Evolutionary conservation across 768 basidiomycete species (phyloP).

Genomic region (Dictyophora rubrovolvata): DNA sequence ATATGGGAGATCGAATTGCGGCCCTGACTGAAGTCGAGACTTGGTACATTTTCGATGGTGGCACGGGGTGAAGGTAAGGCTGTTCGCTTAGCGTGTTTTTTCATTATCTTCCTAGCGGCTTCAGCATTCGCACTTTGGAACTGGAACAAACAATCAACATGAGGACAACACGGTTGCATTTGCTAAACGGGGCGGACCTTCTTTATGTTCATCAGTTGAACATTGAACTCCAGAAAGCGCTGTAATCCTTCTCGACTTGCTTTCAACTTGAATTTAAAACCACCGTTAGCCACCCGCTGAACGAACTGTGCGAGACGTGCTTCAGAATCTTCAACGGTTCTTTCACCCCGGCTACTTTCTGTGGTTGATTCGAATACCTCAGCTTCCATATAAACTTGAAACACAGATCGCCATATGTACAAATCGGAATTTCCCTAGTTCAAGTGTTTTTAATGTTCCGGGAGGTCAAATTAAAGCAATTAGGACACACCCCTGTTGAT

Average conservation of each 20-base stretch:
- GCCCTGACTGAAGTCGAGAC: slow-evolving; percentile 8
- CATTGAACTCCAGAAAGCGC: slow-evolving; percentile 65
- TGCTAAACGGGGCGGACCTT: slow-evolving; percentile 35
- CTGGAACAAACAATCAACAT: slow-evolving; percentile 24
- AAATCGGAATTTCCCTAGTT: slow-evolving; percentile 42
- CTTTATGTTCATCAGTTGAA: slow-evolving; percentile 71
- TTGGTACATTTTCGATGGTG: slow-evolving; percentile 3
- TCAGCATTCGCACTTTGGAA: slow-evolving; percentile 80
- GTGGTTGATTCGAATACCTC: slow-evolving; percentile 73
- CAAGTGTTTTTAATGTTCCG: background rate
- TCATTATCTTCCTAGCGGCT: slow-evolving; percentile 85
- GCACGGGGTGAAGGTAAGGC: slow-evolving; percentile 53
- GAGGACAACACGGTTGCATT: background rate
- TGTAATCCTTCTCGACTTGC: slow-evolving; percentile 52
- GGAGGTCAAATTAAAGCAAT: background rate
- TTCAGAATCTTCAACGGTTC: slow-evolving; percentile 61
- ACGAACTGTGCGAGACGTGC: slow-evolving; percentile 52
- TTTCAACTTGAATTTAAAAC: slow-evolving; percentile 47
- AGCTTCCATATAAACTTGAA: slow-evolving; percentile 74
- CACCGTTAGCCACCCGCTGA: slow-evolving; percentile 43
- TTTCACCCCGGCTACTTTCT: slow-evolving; percentile 59
- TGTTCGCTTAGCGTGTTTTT: slow-evolving; percentile 89
- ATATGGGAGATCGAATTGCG: slow-evolving; percentile 43
- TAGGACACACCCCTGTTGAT: slow-evolving; percentile 21
- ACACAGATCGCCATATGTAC: slow-evolving; percentile 84